Percentiles rank a stretch among this genome's conserved stretches.
Evolutionary conservation across 2,329 filamentous ascomycete genomes (phyloP).

Genomic region (Fusarium armeniacum): DNA sequence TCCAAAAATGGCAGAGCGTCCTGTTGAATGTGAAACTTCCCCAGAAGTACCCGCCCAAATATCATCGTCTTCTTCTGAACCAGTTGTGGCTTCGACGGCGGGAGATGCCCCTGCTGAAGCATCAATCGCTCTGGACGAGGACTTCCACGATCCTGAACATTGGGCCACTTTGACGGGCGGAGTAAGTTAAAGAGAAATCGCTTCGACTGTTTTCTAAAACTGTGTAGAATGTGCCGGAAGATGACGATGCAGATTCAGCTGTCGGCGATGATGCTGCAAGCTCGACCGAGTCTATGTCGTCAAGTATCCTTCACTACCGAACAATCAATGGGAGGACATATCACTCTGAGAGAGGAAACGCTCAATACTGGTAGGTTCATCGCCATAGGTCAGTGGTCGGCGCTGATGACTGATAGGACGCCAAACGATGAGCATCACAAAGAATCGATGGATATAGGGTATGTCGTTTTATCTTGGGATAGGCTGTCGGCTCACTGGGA

Average conservation of each 20-base stretch:
- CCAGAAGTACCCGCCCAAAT: accelerated
- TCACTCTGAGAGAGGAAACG: conserved; percentile 40
- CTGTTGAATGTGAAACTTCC: accelerated
- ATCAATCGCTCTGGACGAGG: neutral
- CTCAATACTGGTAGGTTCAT: conserved; percentile 43
- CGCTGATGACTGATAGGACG: conserved; percentile 7
- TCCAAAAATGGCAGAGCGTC: neutral
- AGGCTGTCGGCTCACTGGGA: accelerated
- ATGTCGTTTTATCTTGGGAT: accelerated
- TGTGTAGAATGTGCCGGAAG: neutral
- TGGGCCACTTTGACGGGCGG: conserved; percentile 14
- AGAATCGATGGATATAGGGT: conserved; percentile 46
- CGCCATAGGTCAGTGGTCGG: accelerated
- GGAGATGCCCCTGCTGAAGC: neutral
- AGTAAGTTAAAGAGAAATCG: neutral
- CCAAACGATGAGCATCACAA: conserved; percentile 43
- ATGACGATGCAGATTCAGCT: conserved; percentile 33
- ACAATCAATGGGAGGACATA: conserved; percentile 45
- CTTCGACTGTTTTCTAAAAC: neutral
- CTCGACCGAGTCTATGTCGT: conserved; percentile 45
- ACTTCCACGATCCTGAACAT: conserved; percentile 22
- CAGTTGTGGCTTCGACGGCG: neutral
- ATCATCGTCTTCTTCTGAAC: neutral
- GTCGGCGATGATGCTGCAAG: conserved; percentile 33
- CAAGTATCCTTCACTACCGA: conserved; percentile 44